Evolutionary conservation across 2,329 filamentous ascomycete genomes (phyloP).

Genomic region (Orbilia brochopaga): DNA sequence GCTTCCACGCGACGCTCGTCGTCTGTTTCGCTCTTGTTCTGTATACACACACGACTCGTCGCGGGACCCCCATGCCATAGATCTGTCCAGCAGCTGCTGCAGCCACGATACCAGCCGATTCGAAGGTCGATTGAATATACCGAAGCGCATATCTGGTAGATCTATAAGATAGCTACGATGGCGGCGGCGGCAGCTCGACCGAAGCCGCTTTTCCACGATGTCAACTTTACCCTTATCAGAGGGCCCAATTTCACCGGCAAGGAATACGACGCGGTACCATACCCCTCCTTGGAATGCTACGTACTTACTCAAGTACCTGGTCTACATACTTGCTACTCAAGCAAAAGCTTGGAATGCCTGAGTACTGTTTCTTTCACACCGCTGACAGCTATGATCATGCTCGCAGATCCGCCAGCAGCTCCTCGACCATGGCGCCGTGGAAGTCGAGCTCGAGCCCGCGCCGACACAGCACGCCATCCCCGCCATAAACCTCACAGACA

Average conservation of each 20-base stretch:
- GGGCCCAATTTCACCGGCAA: conserved; percentile 41
- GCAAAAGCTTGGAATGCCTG: too few species aligned
- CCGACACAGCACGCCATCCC: conserved; percentile 32
- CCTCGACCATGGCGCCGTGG: conserved; percentile 56
- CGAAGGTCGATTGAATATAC: not conserved
- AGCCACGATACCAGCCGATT: too few species aligned
- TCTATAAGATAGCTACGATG: not conserved
- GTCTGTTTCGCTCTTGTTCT: not conserved
- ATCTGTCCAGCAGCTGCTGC: not conserved
- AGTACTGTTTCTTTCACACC: too few species aligned
- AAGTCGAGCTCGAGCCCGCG: conserved; percentile 55
- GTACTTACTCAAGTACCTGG: too few species aligned
- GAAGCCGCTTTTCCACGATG: conserved; percentile 45
- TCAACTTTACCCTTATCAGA: conserved; percentile 49
- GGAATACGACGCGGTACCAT: conserved; percentile 45
- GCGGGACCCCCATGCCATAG: not conserved
- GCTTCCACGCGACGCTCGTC: not conserved
- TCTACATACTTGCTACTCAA: too few species aligned
- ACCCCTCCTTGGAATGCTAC: too few species aligned
- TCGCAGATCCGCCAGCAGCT: conserved; percentile 58
- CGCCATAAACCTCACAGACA: conserved; percentile 58
- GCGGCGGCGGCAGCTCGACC: conserved; percentile 23
- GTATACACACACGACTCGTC: not conserved
- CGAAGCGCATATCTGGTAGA: not conserved
- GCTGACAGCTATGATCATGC: conserved; percentile 5